Evolutionary conservation across 75 land plant genomes (phyloP).

Genomic region (Sequoiadendron giganteum): DNA sequence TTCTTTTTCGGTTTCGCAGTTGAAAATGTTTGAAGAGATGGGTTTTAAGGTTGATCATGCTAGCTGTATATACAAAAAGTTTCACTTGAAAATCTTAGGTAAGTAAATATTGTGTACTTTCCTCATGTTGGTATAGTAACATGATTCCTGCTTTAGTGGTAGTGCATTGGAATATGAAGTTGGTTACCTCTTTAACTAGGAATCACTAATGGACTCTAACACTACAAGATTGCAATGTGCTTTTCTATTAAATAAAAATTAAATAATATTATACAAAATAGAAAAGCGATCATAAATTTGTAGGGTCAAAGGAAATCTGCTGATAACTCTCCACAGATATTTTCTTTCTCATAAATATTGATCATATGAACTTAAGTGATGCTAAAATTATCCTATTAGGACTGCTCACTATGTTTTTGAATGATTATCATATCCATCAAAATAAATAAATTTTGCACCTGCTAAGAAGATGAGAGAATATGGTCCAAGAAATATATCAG

Average conservation of each 20-base stretch:
- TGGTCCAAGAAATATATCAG: not conserved
- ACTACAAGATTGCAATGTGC: not conserved
- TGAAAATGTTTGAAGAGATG: constrained; percentile 95
- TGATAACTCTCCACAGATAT: not conserved
- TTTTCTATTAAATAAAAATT: not conserved
- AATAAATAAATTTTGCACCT: not conserved
- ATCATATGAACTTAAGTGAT: not conserved
- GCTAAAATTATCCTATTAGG: not conserved
- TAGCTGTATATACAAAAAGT: constrained; percentile 76
- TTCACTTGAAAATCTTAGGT: constrained; percentile 83
- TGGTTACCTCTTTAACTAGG: too few species aligned
- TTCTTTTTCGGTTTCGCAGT: constrained; percentile 41
- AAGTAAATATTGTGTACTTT: not conserved
- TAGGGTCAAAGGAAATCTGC: not conserved
- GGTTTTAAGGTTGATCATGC: constrained; percentile 73
- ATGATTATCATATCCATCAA: not conserved
- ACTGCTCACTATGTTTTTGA: not conserved
- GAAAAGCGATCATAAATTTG: not conserved
- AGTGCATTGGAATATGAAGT: not conserved
- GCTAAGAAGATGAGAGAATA: not conserved
- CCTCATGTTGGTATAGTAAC: not conserved
- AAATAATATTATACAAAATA: not conserved
- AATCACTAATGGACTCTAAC: not conserved
- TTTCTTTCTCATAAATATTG: not conserved
- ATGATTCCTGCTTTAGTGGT: not conserved